Percentiles rank a stretch among this genome's conserved stretches.
These are phyloP conservation scores for Echeveria elegans DNA, from an alignment of 164 flowering plant species.

Conservation along the genomic window DNA sequence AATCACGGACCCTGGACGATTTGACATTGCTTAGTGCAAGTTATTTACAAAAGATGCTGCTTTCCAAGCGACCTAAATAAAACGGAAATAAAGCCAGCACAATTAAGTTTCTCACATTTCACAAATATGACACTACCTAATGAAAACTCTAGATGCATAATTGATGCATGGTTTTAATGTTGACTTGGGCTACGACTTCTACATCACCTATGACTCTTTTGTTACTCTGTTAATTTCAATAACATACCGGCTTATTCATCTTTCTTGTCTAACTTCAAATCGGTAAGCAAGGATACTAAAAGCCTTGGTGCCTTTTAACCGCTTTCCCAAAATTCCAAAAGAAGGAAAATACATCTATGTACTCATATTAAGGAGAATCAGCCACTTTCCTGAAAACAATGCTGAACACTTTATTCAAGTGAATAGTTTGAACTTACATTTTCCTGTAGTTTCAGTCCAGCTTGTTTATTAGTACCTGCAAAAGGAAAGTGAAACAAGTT, in stretches of 20 bases:
- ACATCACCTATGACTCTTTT: too few relatives aligned
- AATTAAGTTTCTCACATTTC: too few relatives aligned
- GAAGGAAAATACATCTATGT: neutral
- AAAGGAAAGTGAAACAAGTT: too few relatives aligned
- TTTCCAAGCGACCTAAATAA: too few relatives aligned
- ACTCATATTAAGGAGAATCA: neutral
- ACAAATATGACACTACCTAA: too few relatives aligned
- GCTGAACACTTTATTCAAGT: neutral
- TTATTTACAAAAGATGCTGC: neutral
- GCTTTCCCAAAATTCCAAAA: neutral
- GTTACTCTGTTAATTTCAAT: too few relatives aligned
- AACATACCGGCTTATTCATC: too few relatives aligned
- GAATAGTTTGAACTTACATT: slow-evolving; percentile 35
- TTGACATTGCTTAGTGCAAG: neutral
- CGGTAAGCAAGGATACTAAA: neutral
- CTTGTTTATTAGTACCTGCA: slow-evolving; percentile 89
- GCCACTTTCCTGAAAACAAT: neutral
- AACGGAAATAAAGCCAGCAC: too few relatives aligned
- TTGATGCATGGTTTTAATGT: too few relatives aligned
- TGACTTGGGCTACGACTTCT: too few relatives aligned
- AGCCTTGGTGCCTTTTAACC: neutral
- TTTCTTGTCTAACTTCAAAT: neutral
- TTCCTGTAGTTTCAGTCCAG: slow-evolving; percentile 76
- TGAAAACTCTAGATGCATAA: too few relatives aligned
- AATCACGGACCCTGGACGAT: neutral